Evolutionary conservation across 179 eudicot species (phyloP).

Genomic region (Beta lomatogona): DNA sequence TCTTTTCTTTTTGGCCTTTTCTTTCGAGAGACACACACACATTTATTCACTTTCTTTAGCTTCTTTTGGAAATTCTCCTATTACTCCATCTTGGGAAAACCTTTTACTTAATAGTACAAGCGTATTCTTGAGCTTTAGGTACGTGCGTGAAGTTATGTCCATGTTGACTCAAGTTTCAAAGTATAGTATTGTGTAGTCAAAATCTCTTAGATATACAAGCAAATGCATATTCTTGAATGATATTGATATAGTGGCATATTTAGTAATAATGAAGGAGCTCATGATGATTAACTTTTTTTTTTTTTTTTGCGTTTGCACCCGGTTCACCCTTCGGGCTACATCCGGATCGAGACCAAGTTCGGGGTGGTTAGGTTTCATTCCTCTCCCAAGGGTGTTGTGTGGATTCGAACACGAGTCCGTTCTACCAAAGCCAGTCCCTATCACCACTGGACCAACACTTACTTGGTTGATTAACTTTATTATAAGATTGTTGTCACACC

Average conservation of each 20-base stretch:
- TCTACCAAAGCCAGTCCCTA: too few species aligned
- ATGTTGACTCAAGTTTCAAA: conserved; percentile 6
- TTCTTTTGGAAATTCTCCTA: conserved; percentile 9
- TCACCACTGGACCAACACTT: too few species aligned
- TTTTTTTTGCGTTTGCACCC: too few species aligned
- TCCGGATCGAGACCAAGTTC: too few species aligned
- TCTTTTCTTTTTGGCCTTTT: conserved; percentile 36
- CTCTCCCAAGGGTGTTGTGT: too few species aligned
- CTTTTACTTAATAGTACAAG: background rate
- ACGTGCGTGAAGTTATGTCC: background rate
- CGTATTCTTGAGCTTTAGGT: background rate
- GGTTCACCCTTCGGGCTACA: too few species aligned
- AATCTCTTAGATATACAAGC: background rate
- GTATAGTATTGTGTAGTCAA: background rate
- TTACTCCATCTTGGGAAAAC: background rate
- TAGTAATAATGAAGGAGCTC: too few species aligned
- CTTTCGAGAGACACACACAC: conserved; percentile 18
- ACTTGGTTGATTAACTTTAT: too few species aligned
- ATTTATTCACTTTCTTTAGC: background rate
- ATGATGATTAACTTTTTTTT: too few species aligned
- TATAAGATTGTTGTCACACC: too few species aligned
- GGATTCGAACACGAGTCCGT: too few species aligned
- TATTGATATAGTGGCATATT: background rate
- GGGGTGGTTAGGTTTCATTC: too few species aligned
- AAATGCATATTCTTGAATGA: background rate